Conservation (phyloP, 1,139 yeast genomes). For the Debaryomyces coudertii region DNA sequence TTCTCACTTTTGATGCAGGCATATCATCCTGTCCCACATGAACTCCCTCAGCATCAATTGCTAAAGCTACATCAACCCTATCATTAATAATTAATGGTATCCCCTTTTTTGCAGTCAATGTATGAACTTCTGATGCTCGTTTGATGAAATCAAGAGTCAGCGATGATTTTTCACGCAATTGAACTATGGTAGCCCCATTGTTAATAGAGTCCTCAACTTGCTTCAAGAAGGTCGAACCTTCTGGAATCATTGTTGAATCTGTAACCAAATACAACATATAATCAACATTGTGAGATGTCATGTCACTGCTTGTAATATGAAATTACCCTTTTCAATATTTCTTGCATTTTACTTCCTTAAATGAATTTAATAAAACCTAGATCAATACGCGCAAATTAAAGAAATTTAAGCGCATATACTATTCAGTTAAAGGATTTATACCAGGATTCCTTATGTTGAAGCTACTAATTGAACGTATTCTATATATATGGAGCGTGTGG, state of each 20-base stretch:
- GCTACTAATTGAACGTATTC: background rate
- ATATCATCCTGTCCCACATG: constrained; percentile 96
- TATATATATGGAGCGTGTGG: background rate
- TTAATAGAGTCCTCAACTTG: constrained; percentile 66
- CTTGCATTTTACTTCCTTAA: too few relatives aligned
- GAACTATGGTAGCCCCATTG: constrained; percentile 81
- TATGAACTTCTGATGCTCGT: constrained; percentile 63
- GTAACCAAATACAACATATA: constrained; percentile 79
- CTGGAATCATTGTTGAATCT: constrained; percentile 76
- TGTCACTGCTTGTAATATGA: background rate
- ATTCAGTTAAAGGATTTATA: constrained; percentile 1
- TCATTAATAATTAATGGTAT: constrained; percentile 89
- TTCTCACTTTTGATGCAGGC: constrained; percentile 62
- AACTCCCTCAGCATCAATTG: constrained; percentile 88
- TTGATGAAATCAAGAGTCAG: constrained; percentile 70
- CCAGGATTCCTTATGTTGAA: background rate
- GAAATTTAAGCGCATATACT: constrained; percentile 1
- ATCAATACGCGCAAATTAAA: background rate
- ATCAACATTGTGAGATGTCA: constrained; percentile 37
- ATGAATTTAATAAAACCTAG: background rate
- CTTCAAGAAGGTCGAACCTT: constrained; percentile 55
- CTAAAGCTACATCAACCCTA: constrained; percentile 86
- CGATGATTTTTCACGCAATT: constrained; percentile 76
- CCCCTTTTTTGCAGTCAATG: constrained; percentile 56
- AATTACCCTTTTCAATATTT: background rate